Percentiles rank a stretch among this genome's conserved stretches.
Evolutionary conservation across 2,329 filamentous ascomycete genomes (phyloP).

Genomic region (Hypomyces perniciosus): DNA sequence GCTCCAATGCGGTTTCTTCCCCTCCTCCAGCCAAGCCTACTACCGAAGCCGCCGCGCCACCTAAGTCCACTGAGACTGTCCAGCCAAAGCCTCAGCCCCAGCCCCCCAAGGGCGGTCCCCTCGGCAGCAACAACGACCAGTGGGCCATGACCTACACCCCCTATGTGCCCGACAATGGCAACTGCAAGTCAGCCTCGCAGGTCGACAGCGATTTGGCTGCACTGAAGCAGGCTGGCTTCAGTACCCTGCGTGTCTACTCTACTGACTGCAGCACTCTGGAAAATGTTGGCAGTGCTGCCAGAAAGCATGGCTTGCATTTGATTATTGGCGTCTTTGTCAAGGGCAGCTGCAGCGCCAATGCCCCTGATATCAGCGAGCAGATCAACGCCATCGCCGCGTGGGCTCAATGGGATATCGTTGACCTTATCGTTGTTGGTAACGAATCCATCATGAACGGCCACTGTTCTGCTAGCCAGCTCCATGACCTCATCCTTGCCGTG

Average conservation of each 20-base stretch:
- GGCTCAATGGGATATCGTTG: conserved; percentile 68
- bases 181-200: conserved; percentile 58
- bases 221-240: conserved; percentile 63
- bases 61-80: conserved; percentile 12
- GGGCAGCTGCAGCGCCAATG: conserved; percentile 50
- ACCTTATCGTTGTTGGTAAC: conserved; percentile 83
- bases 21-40: conserved; percentile 11
- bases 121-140: conserved; percentile 44
- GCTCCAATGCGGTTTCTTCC: conserved; percentile 12
- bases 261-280: conserved; percentile 82
- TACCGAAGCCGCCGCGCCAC: conserved; percentile 17
- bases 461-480: conserved; percentile 59
- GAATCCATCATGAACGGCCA: conserved; percentile 76
- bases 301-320: conserved; percentile 63
- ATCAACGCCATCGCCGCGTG: conserved; percentile 66
- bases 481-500: conserved; percentile 61
- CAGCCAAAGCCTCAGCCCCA: conserved; percentile 18
- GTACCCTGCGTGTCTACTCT: conserved; percentile 74
- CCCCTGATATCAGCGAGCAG: conserved; percentile 63
- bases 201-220: conserved; percentile 55
- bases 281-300: conserved; percentile 65
- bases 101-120: conserved; percentile 23
- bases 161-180: conserved; percentile 50
- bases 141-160: conserved; percentile 79
- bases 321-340: conserved; percentile 87